Base-by-base conservation (phyloP, 306 rosid genomes). In the Sphenostylis stenocarpa region DNA sequence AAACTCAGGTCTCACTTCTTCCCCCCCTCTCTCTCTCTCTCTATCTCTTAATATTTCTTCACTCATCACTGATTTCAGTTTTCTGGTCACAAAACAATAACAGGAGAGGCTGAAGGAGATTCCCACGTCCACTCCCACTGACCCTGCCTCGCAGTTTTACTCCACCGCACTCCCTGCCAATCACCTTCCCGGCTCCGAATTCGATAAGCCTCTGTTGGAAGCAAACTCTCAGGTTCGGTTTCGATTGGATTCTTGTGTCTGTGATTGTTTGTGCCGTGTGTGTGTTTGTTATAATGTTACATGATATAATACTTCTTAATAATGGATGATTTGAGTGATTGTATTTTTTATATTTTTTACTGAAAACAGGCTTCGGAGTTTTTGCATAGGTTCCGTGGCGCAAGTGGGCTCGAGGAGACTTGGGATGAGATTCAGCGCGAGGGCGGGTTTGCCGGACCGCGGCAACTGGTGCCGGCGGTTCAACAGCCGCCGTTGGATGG, bases 31-130 rank as follows among this genome's bases (percentile, higher is more conserved):
- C n/a, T n/a, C 31, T 26, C 29, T 5, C 23, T 29, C 44, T 17
- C 5, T 53, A 31, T 3, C 29, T 24, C 0, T 11, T 13, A 3
- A 12, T 15, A 2, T 57, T 6, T 26, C n/a, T 60, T 34, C 44
- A 33, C 24, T 62, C 24, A 36, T 36, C 24, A 17, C 48, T 61
- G 33, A 61, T 61, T 16, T 31, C 41, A n/a, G 3, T 61, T 61
- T 3, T 29, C 47, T 21, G 61, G 19, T 21, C 47, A 3, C 47
- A 41, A 41, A 41, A 41, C 47, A 2, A 3, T 6, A 0, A 70
- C 86, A 94, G 91, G 99, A 92, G 77, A 88, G 87, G 85, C 65
- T 95, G 24, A 90, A 81, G 89, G 99, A 93, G 89, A 90, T 96
- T 81, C 99, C 98, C 7, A 75, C 90, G 6, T 76, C 94, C 10